These are phyloP conservation scores for Auriscalpium microsporum DNA, from an alignment of 768 basidiomycete species.

Conservation along the genomic window DNA sequence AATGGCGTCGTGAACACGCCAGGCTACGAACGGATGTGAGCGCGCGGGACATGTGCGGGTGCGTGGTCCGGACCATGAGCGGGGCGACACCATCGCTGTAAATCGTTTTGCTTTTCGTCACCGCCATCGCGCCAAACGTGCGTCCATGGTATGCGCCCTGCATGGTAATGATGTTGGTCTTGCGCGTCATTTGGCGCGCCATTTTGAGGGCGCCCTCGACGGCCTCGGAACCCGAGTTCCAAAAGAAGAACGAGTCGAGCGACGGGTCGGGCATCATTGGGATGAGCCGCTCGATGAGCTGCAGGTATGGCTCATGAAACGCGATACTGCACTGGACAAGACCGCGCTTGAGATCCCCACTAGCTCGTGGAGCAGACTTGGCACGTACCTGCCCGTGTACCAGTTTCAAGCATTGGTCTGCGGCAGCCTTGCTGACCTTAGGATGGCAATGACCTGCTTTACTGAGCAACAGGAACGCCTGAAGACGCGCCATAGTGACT, in stretches of 20 bases:
- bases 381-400: conserved; percentile 64
- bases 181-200: conserved; percentile 66
- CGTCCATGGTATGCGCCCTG: conserved; percentile 92
- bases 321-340: conserved; percentile 72
- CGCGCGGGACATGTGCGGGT: not conserved
- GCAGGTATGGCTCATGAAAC: conserved; percentile 78
- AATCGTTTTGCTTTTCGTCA: conserved; percentile 91
- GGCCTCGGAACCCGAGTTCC: conserved; percentile 94
- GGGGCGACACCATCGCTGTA: conserved; percentile 76
- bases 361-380: not conserved
- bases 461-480: not conserved
- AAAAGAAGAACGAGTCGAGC: conserved; percentile 93
- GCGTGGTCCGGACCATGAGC: conserved; percentile 55
- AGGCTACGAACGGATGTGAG: conserved; percentile 39
- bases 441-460: conserved; percentile 77
- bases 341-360: not conserved
- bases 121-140: conserved; percentile 86
- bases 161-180: conserved; percentile 86
- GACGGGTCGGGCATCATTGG: conserved; percentile 88
- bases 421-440: conserved; percentile 76
- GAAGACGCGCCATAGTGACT: not conserved
- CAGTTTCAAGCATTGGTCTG: conserved; percentile 76
- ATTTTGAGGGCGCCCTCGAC: conserved; percentile 87
- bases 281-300: conserved; percentile 76
- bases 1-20: conserved; percentile 75